Conservation (phyloP, 2,329 filamentous ascomycete species). For the Penicillium sclerotigenum region DNA sequence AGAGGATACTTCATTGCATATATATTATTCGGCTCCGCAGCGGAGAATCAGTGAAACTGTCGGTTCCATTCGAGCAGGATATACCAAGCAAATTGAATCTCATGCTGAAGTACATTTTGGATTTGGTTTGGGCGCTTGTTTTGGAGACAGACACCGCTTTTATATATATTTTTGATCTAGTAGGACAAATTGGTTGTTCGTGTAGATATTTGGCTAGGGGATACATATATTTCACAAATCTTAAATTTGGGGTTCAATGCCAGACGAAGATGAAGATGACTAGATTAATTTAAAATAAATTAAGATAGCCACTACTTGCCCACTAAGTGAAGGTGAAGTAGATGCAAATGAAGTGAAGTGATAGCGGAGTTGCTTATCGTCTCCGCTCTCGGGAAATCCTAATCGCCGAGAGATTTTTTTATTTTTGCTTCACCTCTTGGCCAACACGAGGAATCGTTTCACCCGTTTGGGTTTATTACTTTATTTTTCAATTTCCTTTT, state of each 20-base stretch:
- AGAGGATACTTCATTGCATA: background rate
- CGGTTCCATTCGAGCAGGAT: background rate
- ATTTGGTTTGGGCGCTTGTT: background rate
- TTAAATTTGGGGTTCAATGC: background rate
- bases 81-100: background rate
- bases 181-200: too few species aligned
- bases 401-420: constrained; percentile 27
- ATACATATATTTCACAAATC: background rate
- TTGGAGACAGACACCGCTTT: too few species aligned
- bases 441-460: constrained; percentile 2
- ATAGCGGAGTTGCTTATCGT: constrained; percentile 12
- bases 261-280: background rate
- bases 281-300: background rate
- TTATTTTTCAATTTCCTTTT: constrained; percentile 2
- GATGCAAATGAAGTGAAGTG: background rate
- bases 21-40: background rate
- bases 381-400: constrained; percentile 24
- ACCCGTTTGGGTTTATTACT: constrained; percentile 4
- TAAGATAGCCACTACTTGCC: background rate
- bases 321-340: background rate
- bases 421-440: constrained; percentile 15
- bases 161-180: background rate
- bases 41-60: background rate
- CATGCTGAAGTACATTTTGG: background rate
- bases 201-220: background rate